phyloP scores from a whole-genome alignment of 2,329 filamentous ascomycete species.

The Xenoacremonium recifei region DNA sequence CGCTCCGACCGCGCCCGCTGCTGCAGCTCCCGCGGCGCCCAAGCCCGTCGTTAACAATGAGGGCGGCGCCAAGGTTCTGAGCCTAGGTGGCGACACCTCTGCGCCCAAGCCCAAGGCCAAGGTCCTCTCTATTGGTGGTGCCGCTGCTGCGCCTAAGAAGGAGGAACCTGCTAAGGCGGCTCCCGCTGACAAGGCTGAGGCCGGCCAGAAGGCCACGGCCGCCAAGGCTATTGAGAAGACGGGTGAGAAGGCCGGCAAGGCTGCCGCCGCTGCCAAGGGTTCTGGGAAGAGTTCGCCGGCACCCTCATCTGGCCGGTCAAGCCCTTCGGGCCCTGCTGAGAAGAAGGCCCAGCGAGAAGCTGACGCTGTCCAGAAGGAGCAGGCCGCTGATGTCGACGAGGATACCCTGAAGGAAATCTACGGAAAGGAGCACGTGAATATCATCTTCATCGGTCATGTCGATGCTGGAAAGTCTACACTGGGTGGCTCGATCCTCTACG shows the following conservation, averaged over 20 bases:
- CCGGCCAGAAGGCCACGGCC: constrained; percentile 80
- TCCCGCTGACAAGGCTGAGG: constrained; percentile 54
- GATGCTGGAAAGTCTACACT: constrained; percentile 97
- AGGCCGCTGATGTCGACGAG: constrained; percentile 69
- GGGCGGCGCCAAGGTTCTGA: constrained; percentile 62
- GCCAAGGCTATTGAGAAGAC: constrained; percentile 91
- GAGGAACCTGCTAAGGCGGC: constrained; percentile 48
- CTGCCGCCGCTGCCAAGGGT: constrained; percentile 38
- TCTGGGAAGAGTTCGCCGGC: constrained; percentile 76
- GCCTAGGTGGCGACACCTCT: constrained; percentile 61
- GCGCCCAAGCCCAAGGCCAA: constrained; percentile 54
- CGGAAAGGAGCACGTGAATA: constrained; percentile 89
- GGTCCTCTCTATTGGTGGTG: constrained; percentile 42
- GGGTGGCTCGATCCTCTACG: constrained; percentile 88
- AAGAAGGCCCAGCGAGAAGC: constrained; percentile 61
- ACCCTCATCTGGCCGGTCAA: constrained; percentile 80
- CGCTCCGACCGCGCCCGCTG: constrained; percentile 28
- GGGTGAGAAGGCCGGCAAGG: constrained; percentile 58
- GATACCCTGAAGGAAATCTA: constrained; percentile 89
- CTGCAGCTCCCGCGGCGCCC: constrained; percentile 30
- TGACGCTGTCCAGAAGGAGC: constrained; percentile 83
- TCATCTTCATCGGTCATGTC: constrained; percentile 97
- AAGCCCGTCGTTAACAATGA: constrained; percentile 55
- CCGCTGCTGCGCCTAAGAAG: constrained; percentile 36
- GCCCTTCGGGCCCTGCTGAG: constrained; percentile 60